Percentiles rank a stretch among this genome's conserved stretches.
These are phyloP conservation scores for Penicillium vulpinum DNA, from an alignment of 2,329 filamentous ascomycete genomes.

Conservation along the genomic window DNA sequence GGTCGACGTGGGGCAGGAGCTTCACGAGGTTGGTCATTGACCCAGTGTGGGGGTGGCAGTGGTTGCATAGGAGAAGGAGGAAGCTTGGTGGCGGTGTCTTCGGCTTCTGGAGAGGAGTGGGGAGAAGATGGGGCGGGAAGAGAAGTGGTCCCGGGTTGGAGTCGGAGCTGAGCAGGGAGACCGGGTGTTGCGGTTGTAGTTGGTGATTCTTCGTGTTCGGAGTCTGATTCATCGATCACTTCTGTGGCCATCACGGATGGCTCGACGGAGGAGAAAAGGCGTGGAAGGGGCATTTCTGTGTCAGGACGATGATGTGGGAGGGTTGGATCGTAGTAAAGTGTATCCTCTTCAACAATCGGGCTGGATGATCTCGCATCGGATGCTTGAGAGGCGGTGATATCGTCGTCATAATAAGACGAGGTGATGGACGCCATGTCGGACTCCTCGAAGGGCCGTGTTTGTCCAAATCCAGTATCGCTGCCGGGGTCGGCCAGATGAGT, in stretches of 20 bases:
- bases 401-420: conserved; percentile 16
- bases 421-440: conserved; percentile 20
- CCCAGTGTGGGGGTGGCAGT: conserved; percentile 27
- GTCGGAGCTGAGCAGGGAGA: conserved; percentile 39
- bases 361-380: background rate
- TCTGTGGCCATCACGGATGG: conserved; percentile 1
- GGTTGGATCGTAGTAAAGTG: conserved; percentile 41
- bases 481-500: conserved; percentile 27
- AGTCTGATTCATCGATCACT: conserved; percentile 1
- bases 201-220: conserved; percentile 10
- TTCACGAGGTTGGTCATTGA: conserved; percentile 14
- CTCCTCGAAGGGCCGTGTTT: conserved; percentile 13
- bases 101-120: conserved; percentile 33
- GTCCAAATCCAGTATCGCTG: conserved; percentile 13
- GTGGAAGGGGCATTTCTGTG: no score
- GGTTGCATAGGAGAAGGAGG: conserved; percentile 38
- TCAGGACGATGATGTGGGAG: conserved; percentile 50
- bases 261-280: no score
- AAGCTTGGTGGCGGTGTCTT: conserved; percentile 36
- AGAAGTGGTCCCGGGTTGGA: conserved; percentile 38
- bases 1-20: conserved; percentile 24
- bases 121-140: conserved; percentile 35
- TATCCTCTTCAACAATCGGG: background rate
- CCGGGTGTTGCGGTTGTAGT: conserved; percentile 19
- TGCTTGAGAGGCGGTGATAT: conserved; percentile 1